phyloP scores from a whole-genome alignment of 345 rosid species.

The Geranium rotundifolium region DNA sequence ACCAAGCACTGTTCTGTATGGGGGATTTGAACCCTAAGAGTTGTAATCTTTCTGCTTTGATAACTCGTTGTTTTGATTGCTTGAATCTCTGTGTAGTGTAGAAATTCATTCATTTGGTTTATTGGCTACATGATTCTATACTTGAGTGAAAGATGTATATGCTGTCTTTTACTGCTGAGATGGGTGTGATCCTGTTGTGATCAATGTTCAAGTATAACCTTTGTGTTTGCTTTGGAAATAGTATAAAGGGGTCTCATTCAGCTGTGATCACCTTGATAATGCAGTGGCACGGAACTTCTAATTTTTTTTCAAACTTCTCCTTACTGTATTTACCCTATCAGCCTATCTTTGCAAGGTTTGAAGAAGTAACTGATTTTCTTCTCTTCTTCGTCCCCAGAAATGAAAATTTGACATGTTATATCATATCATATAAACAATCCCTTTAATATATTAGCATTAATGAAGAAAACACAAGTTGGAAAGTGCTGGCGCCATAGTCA shows the following conservation, averaged over 20 bases:
- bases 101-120: too few relatives aligned
- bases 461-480: neutral
- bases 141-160: too few relatives aligned
- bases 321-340: neutral
- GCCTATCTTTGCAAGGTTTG: neutral
- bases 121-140: too few relatives aligned
- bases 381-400: neutral
- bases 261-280: neutral
- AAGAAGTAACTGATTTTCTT: neutral
- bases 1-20: neutral
- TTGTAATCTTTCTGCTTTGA: too few relatives aligned
- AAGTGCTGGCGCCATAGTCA: too few relatives aligned
- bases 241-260: neutral
- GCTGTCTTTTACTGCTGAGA: too few relatives aligned
- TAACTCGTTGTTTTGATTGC: too few relatives aligned
- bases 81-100: too few relatives aligned
- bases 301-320: neutral
- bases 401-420: too few relatives aligned
- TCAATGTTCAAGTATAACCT: neutral
- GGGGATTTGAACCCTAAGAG: neutral
- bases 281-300: neutral
- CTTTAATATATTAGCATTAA: neutral
- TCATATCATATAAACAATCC: neutral
- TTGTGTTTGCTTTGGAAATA: neutral
- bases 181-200: too few relatives aligned